A percentile compares a stretch with the other conserved stretches of the same genome.
Conservation (phyloP, 2,329 filamentous ascomycete genomes). For the Pestalotiopsis sp. region DNA sequence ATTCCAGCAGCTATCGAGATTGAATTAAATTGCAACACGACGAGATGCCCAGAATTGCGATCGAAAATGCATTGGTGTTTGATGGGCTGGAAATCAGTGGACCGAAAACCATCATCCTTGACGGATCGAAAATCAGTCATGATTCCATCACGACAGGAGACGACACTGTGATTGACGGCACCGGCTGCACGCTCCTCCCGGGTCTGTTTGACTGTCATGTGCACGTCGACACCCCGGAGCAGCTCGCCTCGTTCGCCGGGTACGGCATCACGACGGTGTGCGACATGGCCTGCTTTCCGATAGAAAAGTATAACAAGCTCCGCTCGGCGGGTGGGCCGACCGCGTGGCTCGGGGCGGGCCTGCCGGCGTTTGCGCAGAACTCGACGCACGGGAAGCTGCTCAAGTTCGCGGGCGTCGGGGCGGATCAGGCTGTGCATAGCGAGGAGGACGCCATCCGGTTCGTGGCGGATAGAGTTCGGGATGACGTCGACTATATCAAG, state of each 20-base stretch:
- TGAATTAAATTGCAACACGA: too few relatives aligned
- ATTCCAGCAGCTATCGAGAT: too few relatives aligned
- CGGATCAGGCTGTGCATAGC: conserved; percentile 15
- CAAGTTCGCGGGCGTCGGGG: conserved; percentile 13
- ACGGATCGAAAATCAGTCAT: conserved; percentile 18
- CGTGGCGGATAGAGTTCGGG: conserved; percentile 18
- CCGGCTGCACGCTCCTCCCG: conserved; percentile 21
- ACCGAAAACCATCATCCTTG: conserved; percentile 18
- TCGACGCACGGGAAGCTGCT: conserved; percentile 18
- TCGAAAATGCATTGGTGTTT: conserved; percentile 23
- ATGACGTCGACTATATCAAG: conserved; percentile 29
- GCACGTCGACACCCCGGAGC: conserved; percentile 18
- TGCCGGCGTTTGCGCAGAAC: conserved; percentile 20
- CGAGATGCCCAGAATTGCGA: conserved; percentile 17
- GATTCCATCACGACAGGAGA: conserved; percentile 7
- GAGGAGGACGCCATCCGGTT: conserved; percentile 18
- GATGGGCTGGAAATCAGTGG: conserved; percentile 19
- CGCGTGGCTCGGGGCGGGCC: conserved; percentile 17
- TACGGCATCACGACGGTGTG: conserved; percentile 11
- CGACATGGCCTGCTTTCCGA: conserved; percentile 13
- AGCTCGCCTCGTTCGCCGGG: conserved; percentile 19
- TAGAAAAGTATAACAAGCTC: conserved; percentile 14
- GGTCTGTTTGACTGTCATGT: conserved; percentile 27
- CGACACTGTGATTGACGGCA: conserved; percentile 19
- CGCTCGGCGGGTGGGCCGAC: conserved; percentile 17